Evolutionary conservation across 106 monocot species (phyloP), one percentile per base, ranked within the genome.

Genomic region (Dendrobium officinale): DNA sequence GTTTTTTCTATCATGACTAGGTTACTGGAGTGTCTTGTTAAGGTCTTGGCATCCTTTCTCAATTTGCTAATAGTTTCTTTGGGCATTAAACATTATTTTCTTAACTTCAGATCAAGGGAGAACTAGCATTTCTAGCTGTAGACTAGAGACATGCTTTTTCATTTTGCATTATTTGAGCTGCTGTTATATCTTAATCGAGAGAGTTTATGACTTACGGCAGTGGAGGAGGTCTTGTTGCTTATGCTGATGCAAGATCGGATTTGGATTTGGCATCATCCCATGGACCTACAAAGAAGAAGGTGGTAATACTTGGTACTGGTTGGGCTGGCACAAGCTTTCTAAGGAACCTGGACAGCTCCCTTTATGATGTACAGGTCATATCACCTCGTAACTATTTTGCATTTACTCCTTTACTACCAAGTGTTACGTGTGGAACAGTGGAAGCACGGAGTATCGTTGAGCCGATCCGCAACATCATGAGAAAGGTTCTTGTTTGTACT

Each of bases 311-410:
- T 80, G 93, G 93, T 17, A 93, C 93, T 76, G 93, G 93, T 58
- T 93, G 93, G 91, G 93, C 86, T 56, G 93, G 87, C 18, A 93
- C 93, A 9, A 88, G 85, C 77, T 91, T 93, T 68, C 68, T 93
- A 72, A 91, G 84, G 81, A 82, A 86, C 68, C 31, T 93, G 78
- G 90, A 91, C 77, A 84, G 76, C 73, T 81, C 89, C 47, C 15
- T 86, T 80, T 93, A 91, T 73, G 93, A 93, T 73, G 87, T 93
- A 11, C 85, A 86, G 68, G 87, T 93, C 18, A 79, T 93, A 42
- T 93, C 93, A 43, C 93, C 93, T 73, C 90, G 93, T 11, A 93
- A 93, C 56, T 93, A 93, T 59, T 93, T 91, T 79, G 86, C 93
- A 72, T 93, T 93, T 79, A 93, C 91, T 10, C 93, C 93, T 76